These are phyloP conservation scores for Daldinia decipiens DNA, from an alignment of 495 filamentous ascomycete species.

Conservation along the genomic window DNA sequence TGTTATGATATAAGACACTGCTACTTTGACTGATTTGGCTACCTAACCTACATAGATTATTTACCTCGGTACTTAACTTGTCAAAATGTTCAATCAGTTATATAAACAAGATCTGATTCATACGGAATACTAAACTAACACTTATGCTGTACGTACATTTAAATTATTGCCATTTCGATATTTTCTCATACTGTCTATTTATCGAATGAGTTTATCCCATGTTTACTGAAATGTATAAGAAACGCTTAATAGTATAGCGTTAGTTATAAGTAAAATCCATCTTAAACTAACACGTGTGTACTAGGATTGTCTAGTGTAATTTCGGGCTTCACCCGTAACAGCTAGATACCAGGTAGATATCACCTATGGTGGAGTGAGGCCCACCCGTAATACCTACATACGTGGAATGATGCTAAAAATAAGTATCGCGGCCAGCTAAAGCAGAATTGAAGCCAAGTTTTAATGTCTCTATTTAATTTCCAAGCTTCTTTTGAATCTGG, in stretches of 20 bases:
- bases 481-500: conserved; percentile 10
- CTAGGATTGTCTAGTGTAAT: not conserved
- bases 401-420: not conserved
- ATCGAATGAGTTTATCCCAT: not conserved
- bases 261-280: not conserved
- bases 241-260: not conserved
- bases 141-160: no score
- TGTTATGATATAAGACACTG: no score
- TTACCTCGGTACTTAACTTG: no score
- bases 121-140: no score
- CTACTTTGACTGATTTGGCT: no score
- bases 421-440: not conserved
- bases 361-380: not conserved
- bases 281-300: not conserved
- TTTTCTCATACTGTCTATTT: not conserved
- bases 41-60: no score
- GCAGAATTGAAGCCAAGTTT: not conserved
- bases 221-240: not conserved
- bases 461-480: not conserved
- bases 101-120: no score
- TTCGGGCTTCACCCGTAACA: not conserved
- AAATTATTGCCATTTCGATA: not conserved
- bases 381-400: not conserved
- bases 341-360: not conserved
- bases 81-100: no score